Percentiles rank a stretch among this genome's conserved stretches.
These are phyloP conservation scores for Neofusicoccum parvum DNA, from an alignment of 2,329 filamentous ascomycete species.

Conservation along the genomic window DNA sequence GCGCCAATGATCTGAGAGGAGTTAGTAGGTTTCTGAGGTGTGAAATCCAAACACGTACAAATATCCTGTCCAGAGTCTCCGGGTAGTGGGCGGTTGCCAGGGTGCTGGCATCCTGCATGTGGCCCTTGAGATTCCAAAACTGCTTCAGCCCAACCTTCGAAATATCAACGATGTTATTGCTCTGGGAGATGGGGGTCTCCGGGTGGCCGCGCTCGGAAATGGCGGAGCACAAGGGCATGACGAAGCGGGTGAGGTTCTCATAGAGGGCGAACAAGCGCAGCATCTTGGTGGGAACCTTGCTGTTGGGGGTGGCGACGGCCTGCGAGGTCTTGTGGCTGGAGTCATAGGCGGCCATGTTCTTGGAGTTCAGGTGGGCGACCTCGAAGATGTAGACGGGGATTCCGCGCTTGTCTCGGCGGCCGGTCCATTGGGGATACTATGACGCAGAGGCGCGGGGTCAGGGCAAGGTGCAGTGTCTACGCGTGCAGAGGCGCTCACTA, in stretches of 20 bases:
- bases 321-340: conserved; percentile 59
- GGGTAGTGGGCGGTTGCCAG: conserved; percentile 93
- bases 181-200: conserved; percentile 85
- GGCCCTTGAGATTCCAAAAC: conserved; percentile 91
- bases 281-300: conserved; percentile 72
- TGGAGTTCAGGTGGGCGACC: conserved; percentile 78
- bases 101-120: conserved; percentile 90
- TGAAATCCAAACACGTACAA: conserved; percentile 46
- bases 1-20: conserved; percentile 74
- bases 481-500: conserved; percentile 57
- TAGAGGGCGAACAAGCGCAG: conserved; percentile 89
- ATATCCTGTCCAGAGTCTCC: conserved; percentile 85
- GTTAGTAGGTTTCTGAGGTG: background rate
- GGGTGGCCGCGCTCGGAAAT: conserved; percentile 71
- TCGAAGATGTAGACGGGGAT: conserved; percentile 93
- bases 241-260: conserved; percentile 87
- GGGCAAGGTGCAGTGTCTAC: background rate
- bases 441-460: conserved; percentile 27
- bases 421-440: conserved; percentile 93
- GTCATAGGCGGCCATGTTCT: conserved; percentile 79
- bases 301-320: conserved; percentile 59
- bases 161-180: conserved; percentile 94
- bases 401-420: conserved; percentile 83
- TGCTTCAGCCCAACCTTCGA: conserved; percentile 84
- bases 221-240: conserved; percentile 80